Evolutionary conservation across 2,329 filamentous ascomycete genomes (phyloP), one percentile per base, ranked within the genome.

Genomic region (Ophiostoma sp.): DNA sequence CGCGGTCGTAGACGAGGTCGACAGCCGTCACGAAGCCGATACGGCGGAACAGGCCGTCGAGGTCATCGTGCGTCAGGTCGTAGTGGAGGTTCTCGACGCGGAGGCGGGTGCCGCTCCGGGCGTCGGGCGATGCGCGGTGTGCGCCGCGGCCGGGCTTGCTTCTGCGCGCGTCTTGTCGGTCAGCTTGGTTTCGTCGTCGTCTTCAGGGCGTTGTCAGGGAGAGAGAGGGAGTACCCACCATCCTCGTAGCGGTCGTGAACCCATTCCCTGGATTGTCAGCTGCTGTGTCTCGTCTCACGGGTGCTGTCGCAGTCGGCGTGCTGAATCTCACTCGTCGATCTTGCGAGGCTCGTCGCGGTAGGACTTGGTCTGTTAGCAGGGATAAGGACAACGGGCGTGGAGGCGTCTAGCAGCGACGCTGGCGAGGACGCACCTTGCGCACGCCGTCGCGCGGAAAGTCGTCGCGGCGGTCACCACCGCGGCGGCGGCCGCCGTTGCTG

Each of bases 1-100:
- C 90, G 73, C 93, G 89, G 78, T 97, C 93, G 76, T 96, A 97
- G 69, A 87, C 81, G 49, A 97, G 83, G 68, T 89, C 85, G 45
- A 95, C 82, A 71, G 85, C 87, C 38, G 80, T 72, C 60, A 96
- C 83, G 1, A 87, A 86, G 38, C 92, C 93, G 72, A 96, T 94
- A 74, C 87, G 85, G 70, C 80, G 82, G 77, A 97, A 97, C 2
- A 97, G 85, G 72, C 90, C 91, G 92, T 96, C 72, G 67, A 97
- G 83, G 75, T 97, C 93, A 49, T 89, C 88, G 77, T 94, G 87
- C 12, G 90, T 93, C 71, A 97, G 84, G 70, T 97, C 93, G 78
- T 96, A 97, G 78, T 97, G 93, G 69, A 97, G 81, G 76, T 97
- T 97, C 71, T 96, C 92, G 70, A 97, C 89, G 72, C 89, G 89